Evolutionary conservation across 2,329 filamentous ascomycete genomes (phyloP), one percentile per base, ranked within the genome.

Genomic region (Trichoderma aggressivum): DNA sequence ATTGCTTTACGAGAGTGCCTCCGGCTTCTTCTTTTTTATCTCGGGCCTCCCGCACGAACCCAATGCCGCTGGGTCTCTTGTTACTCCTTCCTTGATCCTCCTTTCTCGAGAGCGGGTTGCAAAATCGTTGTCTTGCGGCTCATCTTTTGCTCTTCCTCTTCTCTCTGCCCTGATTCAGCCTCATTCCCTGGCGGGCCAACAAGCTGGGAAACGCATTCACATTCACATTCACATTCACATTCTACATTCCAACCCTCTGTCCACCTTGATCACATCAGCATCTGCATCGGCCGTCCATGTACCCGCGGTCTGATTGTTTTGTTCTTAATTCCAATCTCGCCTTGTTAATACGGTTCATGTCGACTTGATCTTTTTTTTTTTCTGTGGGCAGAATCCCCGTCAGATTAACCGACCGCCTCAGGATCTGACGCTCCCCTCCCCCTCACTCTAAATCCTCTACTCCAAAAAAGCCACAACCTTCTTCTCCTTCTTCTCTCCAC

Each of bases 101-200:
- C 32, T 21, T 58, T n/a, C 14, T 59, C 34, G 50, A 59, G 58
- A 65, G 69, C 69, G 61, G 26, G 47, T 34, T 70, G 39, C 39
- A 64, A 64, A 21, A 16, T 47, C 60, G 8, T 36, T 53, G 16
- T 34, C 26, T 34, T 24, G 62, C 50, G 14, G 32, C 50, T n/a
- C 32, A 12, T 63, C 28, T 64, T 65, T 53, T 68, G 28, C 26
- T 64, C 10, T 36, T 36, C 34, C 36, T 28, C 26, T 28, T 28
- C 26, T 43, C 39, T 43, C 39, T 43, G 39, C 39, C 68, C 59
- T 65, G 60, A 36, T 61, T 59, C 61, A 64, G 60, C 61, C 60
- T 70, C 68, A 58, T 64, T 70, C 68, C 60, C 61, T 63, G 61
- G 68, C 68, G 34, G 68, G 68, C 68, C 68, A 64, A 64, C 68